Evolutionary conservation across 495 filamentous ascomycete species (phyloP).

Genomic region (Pseudomonodictys pantanalensis): DNA sequence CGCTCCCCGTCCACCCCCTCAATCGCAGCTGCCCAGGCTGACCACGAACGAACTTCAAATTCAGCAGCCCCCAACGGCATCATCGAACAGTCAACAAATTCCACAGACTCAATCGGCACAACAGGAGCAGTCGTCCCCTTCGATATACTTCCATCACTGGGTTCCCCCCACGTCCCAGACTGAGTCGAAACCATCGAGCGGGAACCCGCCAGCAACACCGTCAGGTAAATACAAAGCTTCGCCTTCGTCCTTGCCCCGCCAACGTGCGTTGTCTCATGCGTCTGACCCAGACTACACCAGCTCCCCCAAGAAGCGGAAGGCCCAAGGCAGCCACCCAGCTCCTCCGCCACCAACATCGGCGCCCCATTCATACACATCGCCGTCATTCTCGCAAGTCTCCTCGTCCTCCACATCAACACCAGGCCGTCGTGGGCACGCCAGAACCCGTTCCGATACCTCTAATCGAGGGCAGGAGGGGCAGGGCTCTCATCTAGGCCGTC

Average conservation of each 20-base stretch:
- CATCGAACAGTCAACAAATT: conserved; percentile 47
- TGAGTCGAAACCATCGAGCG: conserved; percentile 48
- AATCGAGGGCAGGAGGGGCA: conserved; percentile 36
- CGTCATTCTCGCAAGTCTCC: conserved; percentile 53
- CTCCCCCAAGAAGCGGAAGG: conserved; percentile 74
- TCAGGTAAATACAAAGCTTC: conserved; percentile 64
- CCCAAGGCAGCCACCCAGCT: conserved; percentile 58
- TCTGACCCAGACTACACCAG: conserved; percentile 52
- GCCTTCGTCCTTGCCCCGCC: conserved; percentile 38
- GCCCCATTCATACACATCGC: conserved; percentile 42
- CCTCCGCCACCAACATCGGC: conserved; percentile 53
- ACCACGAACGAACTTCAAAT: conserved; percentile 59
- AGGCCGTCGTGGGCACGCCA: conserved; percentile 62
- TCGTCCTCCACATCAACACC: conserved; percentile 53
- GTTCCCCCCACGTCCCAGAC: conserved; percentile 68
- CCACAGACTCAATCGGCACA: conserved; percentile 52
- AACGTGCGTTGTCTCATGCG: conserved; percentile 48
- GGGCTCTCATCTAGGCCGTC: conserved; percentile 24
- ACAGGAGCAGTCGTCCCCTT: conserved; percentile 57
- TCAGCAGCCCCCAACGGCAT: conserved; percentile 50
- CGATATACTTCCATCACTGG: conserved; percentile 91
- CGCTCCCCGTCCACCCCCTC: conserved; percentile 38
- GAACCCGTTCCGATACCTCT: conserved; percentile 66
- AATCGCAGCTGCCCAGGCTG: conserved; percentile 50
- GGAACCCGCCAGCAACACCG: conserved; percentile 61